These are phyloP conservation scores for Epichloe sibirici DNA, from an alignment of 2,329 filamentous ascomycete species.

Conservation along the genomic window DNA sequence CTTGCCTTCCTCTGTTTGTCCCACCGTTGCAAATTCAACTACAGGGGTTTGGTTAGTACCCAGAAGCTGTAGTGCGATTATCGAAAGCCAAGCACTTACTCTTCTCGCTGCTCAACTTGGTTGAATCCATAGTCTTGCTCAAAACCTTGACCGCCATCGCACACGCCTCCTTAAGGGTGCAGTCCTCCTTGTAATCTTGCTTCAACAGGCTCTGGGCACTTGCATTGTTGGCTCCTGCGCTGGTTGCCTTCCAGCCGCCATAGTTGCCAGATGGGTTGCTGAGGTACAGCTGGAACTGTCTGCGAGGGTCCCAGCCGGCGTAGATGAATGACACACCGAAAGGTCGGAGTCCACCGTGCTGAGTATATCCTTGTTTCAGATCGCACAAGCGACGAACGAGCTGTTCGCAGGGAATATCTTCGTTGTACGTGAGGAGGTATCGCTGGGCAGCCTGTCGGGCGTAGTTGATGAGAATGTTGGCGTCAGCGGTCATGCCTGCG, in stretches of 20 bases:
- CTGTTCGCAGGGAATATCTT: slow-evolving; percentile 99
- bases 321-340: slow-evolving; percentile 99
- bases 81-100: slow-evolving; percentile 50
- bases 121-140: slow-evolving; percentile 99
- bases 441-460: slow-evolving; percentile 92
- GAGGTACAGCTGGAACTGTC: slow-evolving; percentile 97
- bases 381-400: slow-evolving; percentile 94
- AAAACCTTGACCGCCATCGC: slow-evolving; percentile 96
- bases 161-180: slow-evolving; percentile 89
- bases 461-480: slow-evolving; percentile 99
- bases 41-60: slow-evolving; percentile 11
- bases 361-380: slow-evolving; percentile 97
- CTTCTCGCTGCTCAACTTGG: slow-evolving; percentile 97
- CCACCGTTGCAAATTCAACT: slow-evolving; percentile 98
- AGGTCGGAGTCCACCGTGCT: slow-evolving; percentile 93
- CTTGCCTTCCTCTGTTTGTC: slow-evolving; percentile 86
- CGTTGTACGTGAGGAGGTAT: slow-evolving; percentile 98
- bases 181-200: slow-evolving; percentile 99
- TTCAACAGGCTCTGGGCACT: slow-evolving; percentile 94
- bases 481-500: slow-evolving; percentile 97
- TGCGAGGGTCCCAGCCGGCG: slow-evolving; percentile 89
- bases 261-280: slow-evolving; percentile 99
- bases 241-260: slow-evolving; percentile 97
- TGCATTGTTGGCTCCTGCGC: slow-evolving; percentile 94
- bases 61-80: not conserved